A percentile compares a stretch with the other conserved stretches of the same genome.
Conservation (phyloP, 352 stramenopile species). For the Globisporangium splendens region DNA sequence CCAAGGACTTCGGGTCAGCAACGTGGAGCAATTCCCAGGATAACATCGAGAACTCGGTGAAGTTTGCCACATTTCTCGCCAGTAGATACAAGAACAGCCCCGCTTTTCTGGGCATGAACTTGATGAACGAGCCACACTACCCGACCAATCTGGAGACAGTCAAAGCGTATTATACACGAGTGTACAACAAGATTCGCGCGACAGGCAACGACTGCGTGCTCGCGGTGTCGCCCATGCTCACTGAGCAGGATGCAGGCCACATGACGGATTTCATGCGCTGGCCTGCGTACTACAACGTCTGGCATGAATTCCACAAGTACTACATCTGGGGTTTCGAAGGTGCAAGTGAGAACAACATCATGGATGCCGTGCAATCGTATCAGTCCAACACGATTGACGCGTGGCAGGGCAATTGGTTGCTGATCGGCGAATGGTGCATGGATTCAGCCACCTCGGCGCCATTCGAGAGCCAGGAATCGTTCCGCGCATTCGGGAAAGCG, state of each 20-base stretch:
- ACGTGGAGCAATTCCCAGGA: slow-evolving; percentile 25
- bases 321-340: slow-evolving; percentile 42
- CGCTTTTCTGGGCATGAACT: slow-evolving; percentile 43
- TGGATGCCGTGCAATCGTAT: slow-evolving; percentile 24
- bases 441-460: slow-evolving; percentile 3
- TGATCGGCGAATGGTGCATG: slow-evolving; percentile 57
- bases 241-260: slow-evolving; percentile 24
- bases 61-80: slow-evolving; percentile 35
- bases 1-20: slow-evolving; percentile 3
- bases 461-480: slow-evolving; percentile 28
- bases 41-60: slow-evolving; percentile 34
- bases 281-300: slow-evolving; percentile 45
- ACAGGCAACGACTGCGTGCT: slow-evolving; percentile 36
- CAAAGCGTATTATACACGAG: slow-evolving; percentile 33
- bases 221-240: slow-evolving; percentile 30
- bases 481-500: slow-evolving; percentile 23
- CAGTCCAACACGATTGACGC: slow-evolving; percentile 3
- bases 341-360: slow-evolving; percentile 18
- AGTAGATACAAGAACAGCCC: slow-evolving; percentile 33
- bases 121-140: slow-evolving; percentile 52
- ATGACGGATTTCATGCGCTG: slow-evolving; percentile 28
- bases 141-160: slow-evolving; percentile 18
- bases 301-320: slow-evolving; percentile 56
- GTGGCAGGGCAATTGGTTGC: slow-evolving; percentile 35
- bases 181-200: slow-evolving; percentile 37